These are phyloP conservation scores for Sugiyamaella chiloensis DNA, from an alignment of 805 yeast genomes.

Conservation along the genomic window DNA sequence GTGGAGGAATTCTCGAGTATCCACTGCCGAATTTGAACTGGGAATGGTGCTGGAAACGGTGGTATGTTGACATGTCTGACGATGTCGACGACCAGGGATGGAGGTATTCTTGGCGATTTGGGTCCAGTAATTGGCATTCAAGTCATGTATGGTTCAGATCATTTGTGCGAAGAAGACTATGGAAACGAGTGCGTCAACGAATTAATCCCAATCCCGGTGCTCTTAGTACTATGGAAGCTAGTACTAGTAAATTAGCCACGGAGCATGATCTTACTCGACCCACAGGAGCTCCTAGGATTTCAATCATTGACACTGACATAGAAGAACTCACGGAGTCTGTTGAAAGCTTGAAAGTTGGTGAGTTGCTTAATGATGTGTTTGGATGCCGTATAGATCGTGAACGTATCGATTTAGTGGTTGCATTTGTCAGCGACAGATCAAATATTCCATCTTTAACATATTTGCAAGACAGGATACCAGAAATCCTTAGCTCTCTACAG, in stretches of 20 bases:
- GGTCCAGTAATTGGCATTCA: conserved; percentile 59
- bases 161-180: conserved; percentile 62
- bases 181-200: conserved; percentile 45
- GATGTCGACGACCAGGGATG: conserved; percentile 87
- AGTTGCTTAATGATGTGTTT: conserved; percentile 7
- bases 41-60: conserved; percentile 65
- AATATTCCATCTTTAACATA: neutral
- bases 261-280: no score
- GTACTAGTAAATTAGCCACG: no score
- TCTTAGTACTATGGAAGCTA: no score
- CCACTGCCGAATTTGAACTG: conserved; percentile 56
- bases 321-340: neutral
- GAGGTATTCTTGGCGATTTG: conserved; percentile 58
- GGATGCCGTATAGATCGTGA: conserved; percentile 21
- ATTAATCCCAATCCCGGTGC: neutral
- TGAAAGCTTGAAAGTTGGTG: neutral
- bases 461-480: conserved; percentile 4
- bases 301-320: neutral
- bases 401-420: conserved; percentile 14
- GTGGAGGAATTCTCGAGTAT: conserved; percentile 30
- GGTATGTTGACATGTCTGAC: conserved; percentile 68
- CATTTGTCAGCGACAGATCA: neutral
- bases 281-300: neutral
- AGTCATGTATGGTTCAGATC: conserved; percentile 51
- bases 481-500: conserved; percentile 10